Conservation (phyloP, 139 green algal genomes). For the Bryopsis sp. region DNA sequence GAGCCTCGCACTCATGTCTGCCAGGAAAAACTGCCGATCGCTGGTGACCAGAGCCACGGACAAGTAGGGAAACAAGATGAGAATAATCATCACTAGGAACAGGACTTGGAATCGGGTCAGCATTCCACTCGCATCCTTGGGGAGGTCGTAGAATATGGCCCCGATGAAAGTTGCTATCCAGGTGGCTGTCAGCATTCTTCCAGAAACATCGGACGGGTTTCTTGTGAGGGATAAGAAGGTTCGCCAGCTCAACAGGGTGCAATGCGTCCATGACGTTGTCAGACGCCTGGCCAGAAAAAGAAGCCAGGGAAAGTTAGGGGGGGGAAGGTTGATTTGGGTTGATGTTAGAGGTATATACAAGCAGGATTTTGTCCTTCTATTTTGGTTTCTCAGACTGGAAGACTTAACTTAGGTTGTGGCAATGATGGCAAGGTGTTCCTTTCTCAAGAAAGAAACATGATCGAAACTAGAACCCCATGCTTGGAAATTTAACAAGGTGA, state of each 20-base stretch:
- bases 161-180: conserved; percentile 51
- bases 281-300: conserved; percentile 13
- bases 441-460: no score
- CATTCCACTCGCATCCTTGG: conserved; percentile 11
- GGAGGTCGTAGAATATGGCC: conserved; percentile 50
- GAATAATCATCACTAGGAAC: conserved; percentile 43
- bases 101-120: conserved; percentile 30
- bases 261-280: no score
- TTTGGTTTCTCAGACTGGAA: no score
- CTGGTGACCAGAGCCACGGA: conserved; percentile 48
- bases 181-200: conserved; percentile 42
- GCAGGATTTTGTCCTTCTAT: no score
- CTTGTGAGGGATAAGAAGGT: conserved; percentile 29
- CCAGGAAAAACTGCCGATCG: conserved; percentile 25
- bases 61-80: conserved; percentile 50
- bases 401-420: no score
- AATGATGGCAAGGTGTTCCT: no score
- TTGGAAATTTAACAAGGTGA: no score
- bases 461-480: no score
- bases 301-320: no score
- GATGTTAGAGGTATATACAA: no score
- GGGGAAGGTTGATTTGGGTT: no score
- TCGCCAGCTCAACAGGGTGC: conserved; percentile 30
- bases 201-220: conserved; percentile 50
- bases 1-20: conserved; percentile 36